phyloP scores from a whole-genome alignment of 805 yeast genomes.

The Candida fluviatilis region DNA sequence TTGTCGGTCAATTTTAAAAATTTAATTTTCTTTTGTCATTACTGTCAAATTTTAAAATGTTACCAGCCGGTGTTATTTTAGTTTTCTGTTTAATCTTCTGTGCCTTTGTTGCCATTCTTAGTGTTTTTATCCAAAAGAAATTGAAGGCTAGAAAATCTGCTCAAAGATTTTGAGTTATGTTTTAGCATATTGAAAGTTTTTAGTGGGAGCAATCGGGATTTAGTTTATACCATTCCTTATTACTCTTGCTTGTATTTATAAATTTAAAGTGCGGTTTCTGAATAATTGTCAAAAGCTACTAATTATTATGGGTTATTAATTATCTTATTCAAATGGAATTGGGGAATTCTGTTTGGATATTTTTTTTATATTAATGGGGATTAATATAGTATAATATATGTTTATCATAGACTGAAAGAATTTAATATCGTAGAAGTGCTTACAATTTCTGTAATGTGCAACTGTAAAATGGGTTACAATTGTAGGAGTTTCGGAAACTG shows the following conservation, averaged over 20 bases:
- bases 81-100: conserved; percentile 58
- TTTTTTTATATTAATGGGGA: background rate
- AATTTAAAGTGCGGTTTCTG: background rate
- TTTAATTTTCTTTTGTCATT: conserved; percentile 5
- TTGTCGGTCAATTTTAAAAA: background rate
- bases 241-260: background rate
- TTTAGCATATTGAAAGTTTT: background rate
- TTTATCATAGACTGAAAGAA: background rate
- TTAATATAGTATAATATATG: background rate
- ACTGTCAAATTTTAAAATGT: conserved; percentile 34
- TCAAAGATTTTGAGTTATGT: conserved; percentile 32
- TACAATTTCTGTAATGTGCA: too few relatives aligned
- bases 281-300: background rate
- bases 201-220: background rate
- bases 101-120: conserved; percentile 34
- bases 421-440: too few relatives aligned
- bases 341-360: background rate
- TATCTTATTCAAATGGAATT: background rate
- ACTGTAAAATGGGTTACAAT: too few relatives aligned
- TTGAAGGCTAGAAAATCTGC: conserved; percentile 40
- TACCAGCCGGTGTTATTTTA: conserved; percentile 72
- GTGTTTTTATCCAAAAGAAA: conserved; percentile 36
- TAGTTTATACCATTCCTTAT: background rate
- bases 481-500: too few relatives aligned
- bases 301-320: conserved; percentile 1